Percentiles rank a stretch among this genome's conserved stretches.
These are phyloP conservation scores for Gynostemma pentaphyllum DNA, from an alignment of 306 rosid species.

Conservation along the genomic window DNA sequence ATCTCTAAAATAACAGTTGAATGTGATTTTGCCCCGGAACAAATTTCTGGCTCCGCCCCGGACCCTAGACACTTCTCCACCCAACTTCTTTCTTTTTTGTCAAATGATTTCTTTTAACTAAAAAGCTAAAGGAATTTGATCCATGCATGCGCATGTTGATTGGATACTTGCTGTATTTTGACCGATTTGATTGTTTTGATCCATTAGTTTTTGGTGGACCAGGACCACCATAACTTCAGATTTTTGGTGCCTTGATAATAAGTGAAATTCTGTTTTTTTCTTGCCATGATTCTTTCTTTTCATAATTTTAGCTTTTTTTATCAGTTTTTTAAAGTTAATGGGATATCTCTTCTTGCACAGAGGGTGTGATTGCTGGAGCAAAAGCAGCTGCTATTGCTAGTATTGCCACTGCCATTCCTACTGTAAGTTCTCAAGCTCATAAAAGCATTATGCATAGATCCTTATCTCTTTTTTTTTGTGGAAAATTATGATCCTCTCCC, in stretches of 20 bases:
- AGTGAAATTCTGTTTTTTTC: neutral
- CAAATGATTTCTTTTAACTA: neutral
- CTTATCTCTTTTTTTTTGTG: neutral
- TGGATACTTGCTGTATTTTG: neutral
- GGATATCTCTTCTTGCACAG: conserved; percentile 26
- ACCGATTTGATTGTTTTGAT: conserved; percentile 7
- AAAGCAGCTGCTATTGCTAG: conserved; percentile 80
- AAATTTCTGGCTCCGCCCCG: no score
- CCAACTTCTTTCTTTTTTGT: neutral
- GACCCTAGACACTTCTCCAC: neutral
- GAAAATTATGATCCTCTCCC: neutral
- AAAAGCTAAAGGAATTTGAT: conserved; percentile 7
- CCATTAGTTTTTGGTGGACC: conserved; percentile 5
- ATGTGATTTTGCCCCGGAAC: no score
- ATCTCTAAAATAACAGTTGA: no score
- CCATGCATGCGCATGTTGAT: conserved; percentile 11
- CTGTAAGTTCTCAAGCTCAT: conserved; percentile 33
- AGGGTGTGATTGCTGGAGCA: conserved; percentile 91
- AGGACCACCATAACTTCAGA: conserved; percentile 6
- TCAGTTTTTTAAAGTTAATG: neutral
- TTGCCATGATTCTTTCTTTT: neutral
- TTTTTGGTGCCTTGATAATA: conserved; percentile 5
- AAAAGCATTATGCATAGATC: neutral
- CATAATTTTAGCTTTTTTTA: neutral
- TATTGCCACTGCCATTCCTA: conserved; percentile 91